Base-by-base conservation (phyloP, 768 basidiomycete species). In the Tephrocybe rancida region DNA sequence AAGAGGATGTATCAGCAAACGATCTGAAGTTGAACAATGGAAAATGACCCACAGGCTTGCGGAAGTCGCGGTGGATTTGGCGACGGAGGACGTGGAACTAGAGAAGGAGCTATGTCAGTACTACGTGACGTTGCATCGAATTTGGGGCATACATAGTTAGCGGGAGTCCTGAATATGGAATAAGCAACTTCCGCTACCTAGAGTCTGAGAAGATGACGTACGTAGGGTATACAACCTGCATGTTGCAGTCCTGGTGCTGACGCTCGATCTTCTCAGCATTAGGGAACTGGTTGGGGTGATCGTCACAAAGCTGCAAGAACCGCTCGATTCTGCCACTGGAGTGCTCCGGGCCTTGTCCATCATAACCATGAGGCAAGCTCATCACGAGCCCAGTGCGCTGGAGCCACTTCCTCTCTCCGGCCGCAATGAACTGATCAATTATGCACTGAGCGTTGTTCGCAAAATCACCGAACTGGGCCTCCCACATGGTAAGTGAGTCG, bases 191-290 rank as follows among this genome's bases (percentile, higher is more conserved):
- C 19, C 41, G 48, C 5, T n/a, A 41, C 0, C 5, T 32, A 38
- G 22, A 38, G 43, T 34, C 22, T 24, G 25, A 13, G 53, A 51
- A 25, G 2, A 26, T 11, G 32, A 79, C 88, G 70, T 66, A 91
- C 88, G 95, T 95, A 4, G 95, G 92, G 73, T 98, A 98, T 25
- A 96, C 93, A 60, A 99, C 89, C 74, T 98, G 97, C 92, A 98
- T 93, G 69, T 98, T 99, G 73, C 95, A 97, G 69, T 99, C 97
- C 75, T 99, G 97, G 67, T 98, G 95, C 64, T 97, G 95, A 43
- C 97, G 77, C 66, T 95, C 92, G 55, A 95, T 73, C 78, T 96
- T 97, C 71, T 95, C 85, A 1, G 82, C 82, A 0, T 86, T 85
- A 1, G 96, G 96, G 85, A 85, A 98, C 55, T 88, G 69, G 67